Evolutionary conservation across 208 protist species (phyloP), one percentile per base, ranked within the genome.

Genomic region (Endotrypanum monterogeii): DNA sequence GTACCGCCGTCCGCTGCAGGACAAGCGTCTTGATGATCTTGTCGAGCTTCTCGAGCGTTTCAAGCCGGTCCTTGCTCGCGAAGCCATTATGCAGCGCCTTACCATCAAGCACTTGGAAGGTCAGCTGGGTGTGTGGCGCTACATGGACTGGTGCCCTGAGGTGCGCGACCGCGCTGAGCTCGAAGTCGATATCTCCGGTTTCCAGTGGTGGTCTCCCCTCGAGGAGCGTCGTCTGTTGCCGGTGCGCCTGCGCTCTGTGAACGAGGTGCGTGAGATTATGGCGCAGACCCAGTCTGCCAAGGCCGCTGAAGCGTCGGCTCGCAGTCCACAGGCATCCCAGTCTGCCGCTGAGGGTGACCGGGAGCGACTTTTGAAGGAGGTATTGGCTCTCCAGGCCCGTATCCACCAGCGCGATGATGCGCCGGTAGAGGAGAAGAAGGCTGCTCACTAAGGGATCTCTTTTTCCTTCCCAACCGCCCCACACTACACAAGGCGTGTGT

Each of bases 141-240:
- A 96, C 87, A 92, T 96, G 85, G 94, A 98, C 85, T 98, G 94
- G 94, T 96, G 92, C 83, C 94, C 94, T 35, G 94, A 98, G 78
- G 91, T 96, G 30, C 90, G 94, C 76, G 94, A 98, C 73, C 89
- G 91, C 55, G 92, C 94, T 32, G 94, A 98, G 82, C 82, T 98
- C 62, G 90, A 97, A 78, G 87, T 92, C 37, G 94, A 98, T 69
- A 76, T 95, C 41, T 89, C 80, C 44, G 91, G 92, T 57, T 94
- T 86, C 86, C 91, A 96, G 78, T 96, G 92, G 91, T 96, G 92
- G 91, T 94, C 90, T 52, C 86, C 88, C 5, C 77, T 90, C 61
- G 92, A 96, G 80, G 90, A 95, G 82, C 89, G 93, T 56, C 92
- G 94, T 71, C 84, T 96, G 35, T 81, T 94, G 37, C 90, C 89